phyloP scores from a whole-genome alignment of 257 asterid species.

The Jasminum sambac region DNA sequence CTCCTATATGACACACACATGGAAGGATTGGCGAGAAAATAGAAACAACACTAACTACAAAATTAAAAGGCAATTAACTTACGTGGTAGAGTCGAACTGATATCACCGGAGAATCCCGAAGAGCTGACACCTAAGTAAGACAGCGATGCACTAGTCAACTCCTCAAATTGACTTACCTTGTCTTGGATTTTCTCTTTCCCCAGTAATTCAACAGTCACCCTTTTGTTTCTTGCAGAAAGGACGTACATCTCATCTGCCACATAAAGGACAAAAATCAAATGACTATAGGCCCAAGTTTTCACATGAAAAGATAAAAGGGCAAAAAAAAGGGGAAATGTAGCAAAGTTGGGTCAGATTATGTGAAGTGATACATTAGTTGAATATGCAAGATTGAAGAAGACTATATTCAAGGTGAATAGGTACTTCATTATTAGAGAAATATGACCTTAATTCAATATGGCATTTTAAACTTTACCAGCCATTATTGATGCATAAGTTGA shows the following conservation, averaged over 20 bases:
- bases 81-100: constrained; percentile 74
- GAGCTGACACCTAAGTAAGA: constrained; percentile 74
- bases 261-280: constrained; percentile 21
- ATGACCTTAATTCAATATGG: too few species aligned
- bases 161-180: constrained; percentile 78
- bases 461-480: too few species aligned
- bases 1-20: background rate
- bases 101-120: constrained; percentile 48
- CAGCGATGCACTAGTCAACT: constrained; percentile 74
- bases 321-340: background rate
- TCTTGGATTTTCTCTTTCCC: constrained; percentile 84
- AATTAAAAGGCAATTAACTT: constrained; percentile 33
- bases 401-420: too few species aligned
- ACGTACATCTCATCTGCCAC: constrained; percentile 93
- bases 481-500: background rate
- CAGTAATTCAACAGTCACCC: constrained; percentile 76
- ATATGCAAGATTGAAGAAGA: background rate
- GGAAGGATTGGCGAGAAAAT: background rate
- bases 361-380: background rate
- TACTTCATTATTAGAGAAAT: too few species aligned
- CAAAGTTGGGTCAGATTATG: background rate
- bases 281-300: constrained; percentile 14
- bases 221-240: constrained; percentile 81
- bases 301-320: constrained; percentile 1
- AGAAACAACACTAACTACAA: background rate